Conservation (phyloP, 2,329 filamentous ascomycete species). For the Cryoendolithus antarcticus region DNA sequence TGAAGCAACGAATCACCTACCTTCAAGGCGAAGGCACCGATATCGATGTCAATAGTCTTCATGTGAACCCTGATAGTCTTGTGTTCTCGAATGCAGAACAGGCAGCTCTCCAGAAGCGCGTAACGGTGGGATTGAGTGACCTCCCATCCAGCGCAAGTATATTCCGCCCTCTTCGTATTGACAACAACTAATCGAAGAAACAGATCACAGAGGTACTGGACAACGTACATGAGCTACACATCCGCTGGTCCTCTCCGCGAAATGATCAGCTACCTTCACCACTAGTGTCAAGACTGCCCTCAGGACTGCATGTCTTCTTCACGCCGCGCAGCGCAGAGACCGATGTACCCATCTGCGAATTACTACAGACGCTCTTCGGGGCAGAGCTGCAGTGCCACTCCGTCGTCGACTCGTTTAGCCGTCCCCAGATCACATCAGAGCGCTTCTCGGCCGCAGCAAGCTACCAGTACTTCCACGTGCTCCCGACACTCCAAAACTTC, state of each 20-base stretch:
- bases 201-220: slow-evolving; percentile 31
- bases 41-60: slow-evolving; percentile 52
- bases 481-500: slow-evolving; percentile 47
- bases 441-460: slow-evolving; percentile 51
- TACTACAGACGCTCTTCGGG: slow-evolving; percentile 48
- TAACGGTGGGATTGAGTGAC: slow-evolving; percentile 63
- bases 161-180: not conserved
- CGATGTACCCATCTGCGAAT: slow-evolving; percentile 40
- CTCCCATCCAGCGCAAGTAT: slow-evolving; percentile 51
- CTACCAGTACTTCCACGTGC: slow-evolving; percentile 57
- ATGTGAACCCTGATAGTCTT: slow-evolving; percentile 42
- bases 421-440: slow-evolving; percentile 40
- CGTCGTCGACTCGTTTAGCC: slow-evolving; percentile 23
- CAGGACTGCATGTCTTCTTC: slow-evolving; percentile 72
- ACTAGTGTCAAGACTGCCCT: slow-evolving; percentile 60
- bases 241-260: slow-evolving; percentile 60
- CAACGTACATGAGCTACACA: slow-evolving; percentile 57
- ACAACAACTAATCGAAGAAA: not conserved
- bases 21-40: slow-evolving; percentile 51
- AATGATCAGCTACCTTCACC: slow-evolving; percentile 52
- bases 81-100: slow-evolving; percentile 45
- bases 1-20: slow-evolving; percentile 70
- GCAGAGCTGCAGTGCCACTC: slow-evolving; percentile 42
- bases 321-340: slow-evolving; percentile 40
- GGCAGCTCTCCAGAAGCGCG: slow-evolving; percentile 64